Percentiles rank a stretch among this genome's conserved stretches.
These are phyloP conservation scores for Puccinia triticina DNA, from an alignment of 1,284 basidiomycete species.

Conservation along the genomic window DNA sequence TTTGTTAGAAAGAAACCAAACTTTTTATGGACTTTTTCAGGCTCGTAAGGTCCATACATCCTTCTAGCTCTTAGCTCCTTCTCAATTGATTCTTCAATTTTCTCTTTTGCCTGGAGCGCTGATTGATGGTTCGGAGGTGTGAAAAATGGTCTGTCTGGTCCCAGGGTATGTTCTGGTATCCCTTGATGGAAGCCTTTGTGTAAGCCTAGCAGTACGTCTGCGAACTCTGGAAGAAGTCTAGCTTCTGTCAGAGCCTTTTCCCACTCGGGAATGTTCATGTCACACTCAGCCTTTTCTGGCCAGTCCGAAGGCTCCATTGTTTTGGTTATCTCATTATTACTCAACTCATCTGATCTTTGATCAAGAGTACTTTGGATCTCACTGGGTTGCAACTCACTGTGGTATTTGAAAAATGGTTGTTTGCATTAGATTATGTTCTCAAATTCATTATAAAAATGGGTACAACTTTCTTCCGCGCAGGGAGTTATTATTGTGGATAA, in stretches of 20 bases:
- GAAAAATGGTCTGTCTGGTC: not conserved
- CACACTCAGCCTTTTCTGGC: not conserved
- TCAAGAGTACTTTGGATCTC: too few species aligned
- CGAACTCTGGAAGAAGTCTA: not conserved
- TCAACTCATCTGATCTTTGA: too few species aligned
- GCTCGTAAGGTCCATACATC: too few species aligned
- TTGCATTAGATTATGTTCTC: too few species aligned
- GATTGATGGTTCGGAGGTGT: not conserved
- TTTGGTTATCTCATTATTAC: too few species aligned
- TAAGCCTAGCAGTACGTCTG: not conserved
- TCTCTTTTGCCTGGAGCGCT: not conserved
- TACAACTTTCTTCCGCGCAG: too few species aligned
- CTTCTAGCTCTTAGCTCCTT: not conserved
- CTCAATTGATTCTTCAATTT: not conserved
- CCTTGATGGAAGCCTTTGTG: not conserved
- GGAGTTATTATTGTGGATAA: too few species aligned
- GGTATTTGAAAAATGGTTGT: too few species aligned
- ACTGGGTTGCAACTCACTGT: too few species aligned
- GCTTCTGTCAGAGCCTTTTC: not conserved
- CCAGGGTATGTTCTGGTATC: not conserved
- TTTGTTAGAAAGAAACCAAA: not conserved
- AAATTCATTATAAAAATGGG: too few species aligned
- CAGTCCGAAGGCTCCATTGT: not conserved
- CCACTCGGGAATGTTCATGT: slow-evolving; percentile 5
- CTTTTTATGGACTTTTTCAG: not conserved